These are phyloP conservation scores for Hibiscus syriacus DNA, from an alignment of 345 rosid genomes.

Conservation along the genomic window DNA sequence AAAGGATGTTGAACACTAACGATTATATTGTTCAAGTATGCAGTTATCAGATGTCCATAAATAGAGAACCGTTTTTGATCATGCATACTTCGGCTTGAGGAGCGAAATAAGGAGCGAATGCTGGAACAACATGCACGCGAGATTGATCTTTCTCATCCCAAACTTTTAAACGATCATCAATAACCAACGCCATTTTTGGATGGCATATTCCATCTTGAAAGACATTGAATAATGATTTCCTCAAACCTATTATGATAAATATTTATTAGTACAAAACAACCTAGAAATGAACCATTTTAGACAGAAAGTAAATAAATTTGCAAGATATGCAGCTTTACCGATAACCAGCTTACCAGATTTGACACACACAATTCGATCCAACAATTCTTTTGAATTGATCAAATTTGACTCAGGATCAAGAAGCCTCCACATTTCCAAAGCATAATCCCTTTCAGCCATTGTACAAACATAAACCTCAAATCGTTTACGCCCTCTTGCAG, in stretches of 20 bases:
- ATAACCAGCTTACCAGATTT: slow-evolving; percentile 55
- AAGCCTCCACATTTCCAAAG: slow-evolving; percentile 99
- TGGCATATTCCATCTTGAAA: slow-evolving; percentile 85
- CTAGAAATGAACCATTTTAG: not conserved
- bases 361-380: slow-evolving; percentile 87
- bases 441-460: slow-evolving; percentile 99
- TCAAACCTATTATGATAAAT: slow-evolving; percentile 41
- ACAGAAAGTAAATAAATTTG: not conserved
- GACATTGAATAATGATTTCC: slow-evolving; percentile 82
- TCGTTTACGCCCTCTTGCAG: slow-evolving; percentile 94
- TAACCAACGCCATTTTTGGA: slow-evolving; percentile 94
- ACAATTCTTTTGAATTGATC: slow-evolving; percentile 63
- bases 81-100: slow-evolving; percentile 90
- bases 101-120: slow-evolving; percentile 95
- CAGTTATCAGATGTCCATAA: not conserved
- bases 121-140: slow-evolving; percentile 96
- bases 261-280: not conserved
- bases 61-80: not conserved
- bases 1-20: slow-evolving; percentile 1
- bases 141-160: slow-evolving; percentile 99
- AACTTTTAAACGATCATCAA: slow-evolving; percentile 95
- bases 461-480: slow-evolving; percentile 99
- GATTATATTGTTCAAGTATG: not conserved
- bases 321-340: not conserved
- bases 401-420: slow-evolving; percentile 96